Evolutionary conservation across 2,329 filamentous ascomycete genomes (phyloP), one percentile per base, ranked within the genome.

Genomic region (Aspergillus ochraceus): DNA sequence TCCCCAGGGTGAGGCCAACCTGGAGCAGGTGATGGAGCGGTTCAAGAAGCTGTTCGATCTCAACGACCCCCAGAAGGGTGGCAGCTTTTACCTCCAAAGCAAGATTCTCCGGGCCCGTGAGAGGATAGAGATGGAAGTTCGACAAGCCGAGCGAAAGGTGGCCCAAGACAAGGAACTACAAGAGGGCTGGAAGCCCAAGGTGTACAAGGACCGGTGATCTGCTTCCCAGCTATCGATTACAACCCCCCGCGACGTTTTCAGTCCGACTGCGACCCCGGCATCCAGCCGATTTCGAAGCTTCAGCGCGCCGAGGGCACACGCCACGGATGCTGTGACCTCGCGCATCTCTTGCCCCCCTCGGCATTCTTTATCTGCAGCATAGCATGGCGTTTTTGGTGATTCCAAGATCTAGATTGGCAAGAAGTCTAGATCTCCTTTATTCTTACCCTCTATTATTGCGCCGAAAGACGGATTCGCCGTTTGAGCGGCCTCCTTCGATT

Each of bases 21-120:
- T 93, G 74, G 90, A 93, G 69, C 84, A 89, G 66, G 88, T 97
- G 57, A 88, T 90, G 78, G 87, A 90, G 68, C 85, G 92, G 56
- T 99, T 98, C 84, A 98, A 98, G 86, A 88, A 89, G 65, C 81
- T 99, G 52, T 99, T 97, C 75, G 95, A 99, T 77, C 81, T 86
- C 68, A 99, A 99, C 80, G 91, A 99, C 66, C 94, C 95, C 11
- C 84, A 96, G 77, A 97, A 97, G 73, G 95, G 95, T 39, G 95
- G 95, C 55, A 97, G 92, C 71, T 99, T 99, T 79, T 99, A 99
- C 78, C 83, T 99, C 52, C 95, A 99, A 80, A 98, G 94, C 83
- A 99, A 99, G 81, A 87, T 99, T 57, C 79, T 98, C 68, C 84
- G 95, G 63, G 95, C 95, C 60, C 86, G 94, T 70, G 94, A 99